Conservation (phyloP, 1,284 basidiomycete species). For the Rhodotorula glutinis region DNA sequence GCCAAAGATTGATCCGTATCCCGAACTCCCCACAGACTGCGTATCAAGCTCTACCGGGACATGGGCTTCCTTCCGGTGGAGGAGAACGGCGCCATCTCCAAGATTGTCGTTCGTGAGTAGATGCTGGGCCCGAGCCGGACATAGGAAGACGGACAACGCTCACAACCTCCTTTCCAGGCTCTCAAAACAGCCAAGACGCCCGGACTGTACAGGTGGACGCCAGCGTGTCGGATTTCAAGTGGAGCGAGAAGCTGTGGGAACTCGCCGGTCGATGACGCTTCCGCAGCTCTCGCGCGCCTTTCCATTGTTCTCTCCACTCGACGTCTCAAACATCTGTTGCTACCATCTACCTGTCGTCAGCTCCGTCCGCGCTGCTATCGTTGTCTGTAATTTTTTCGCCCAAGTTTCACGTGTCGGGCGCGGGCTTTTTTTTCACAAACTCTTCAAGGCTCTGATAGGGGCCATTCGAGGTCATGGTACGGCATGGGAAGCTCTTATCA, state of each 20-base stretch:
- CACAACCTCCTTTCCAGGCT: conserved; percentile 6
- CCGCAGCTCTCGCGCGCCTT: neutral
- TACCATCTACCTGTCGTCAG: too few species aligned
- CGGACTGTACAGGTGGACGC: conserved; percentile 31
- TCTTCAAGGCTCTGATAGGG: too few species aligned
- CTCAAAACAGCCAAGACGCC: conserved; percentile 19
- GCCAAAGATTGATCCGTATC: too few species aligned
- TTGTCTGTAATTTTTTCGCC: too few species aligned
- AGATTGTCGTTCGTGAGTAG: conserved; percentile 34
- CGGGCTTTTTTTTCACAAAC: too few species aligned
- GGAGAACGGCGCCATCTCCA: conserved; percentile 26
- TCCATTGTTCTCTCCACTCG: neutral
- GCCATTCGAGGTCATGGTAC: too few species aligned
- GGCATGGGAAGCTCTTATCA: neutral
- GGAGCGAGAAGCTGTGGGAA: conserved; percentile 34
- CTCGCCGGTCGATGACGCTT: neutral
- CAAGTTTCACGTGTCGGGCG: too few species aligned
- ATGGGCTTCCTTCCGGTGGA: conserved; percentile 37
- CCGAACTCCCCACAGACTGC: conserved; percentile 19
- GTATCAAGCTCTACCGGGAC: conserved; percentile 35
- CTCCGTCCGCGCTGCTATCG: too few species aligned
- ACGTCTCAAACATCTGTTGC: too few species aligned
- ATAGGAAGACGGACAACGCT: neutral
- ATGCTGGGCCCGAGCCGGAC: neutral
- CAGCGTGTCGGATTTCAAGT: conserved; percentile 19